Evolutionary conservation across 441 rosid species (phyloP).

Genomic region (Pelargonium citronellum): DNA sequence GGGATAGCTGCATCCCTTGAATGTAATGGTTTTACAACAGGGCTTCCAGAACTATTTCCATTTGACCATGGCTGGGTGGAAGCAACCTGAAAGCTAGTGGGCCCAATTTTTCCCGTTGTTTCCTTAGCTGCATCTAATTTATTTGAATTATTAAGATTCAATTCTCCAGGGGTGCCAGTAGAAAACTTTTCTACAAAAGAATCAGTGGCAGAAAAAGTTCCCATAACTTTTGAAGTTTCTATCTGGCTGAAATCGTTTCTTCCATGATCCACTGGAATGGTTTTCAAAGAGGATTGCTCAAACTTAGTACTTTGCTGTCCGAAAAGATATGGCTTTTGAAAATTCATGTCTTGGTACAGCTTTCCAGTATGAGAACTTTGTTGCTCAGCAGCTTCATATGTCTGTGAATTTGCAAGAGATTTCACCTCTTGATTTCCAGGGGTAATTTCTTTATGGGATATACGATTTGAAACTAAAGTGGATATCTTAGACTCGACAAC

Average conservation of each 20-base stretch:
- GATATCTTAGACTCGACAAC: slow-evolving; percentile 28
- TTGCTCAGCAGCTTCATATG: slow-evolving; percentile 31
- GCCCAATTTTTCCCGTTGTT: slow-evolving; percentile 27
- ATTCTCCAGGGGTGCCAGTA: slow-evolving; percentile 26
- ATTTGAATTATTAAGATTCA: slow-evolving; percentile 27
- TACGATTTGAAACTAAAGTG: slow-evolving; percentile 22
- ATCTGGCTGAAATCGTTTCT: slow-evolving; percentile 21
- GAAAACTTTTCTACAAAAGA: slow-evolving; percentile 33
- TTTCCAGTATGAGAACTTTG: slow-evolving; percentile 29
- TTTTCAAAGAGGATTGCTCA: slow-evolving; percentile 35
- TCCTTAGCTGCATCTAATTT: slow-evolving; percentile 33
- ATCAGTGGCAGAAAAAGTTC: slow-evolving; percentile 28
- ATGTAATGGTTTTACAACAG: slow-evolving; percentile 40
- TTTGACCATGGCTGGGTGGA: slow-evolving; percentile 42
- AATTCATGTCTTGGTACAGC: slow-evolving; percentile 28
- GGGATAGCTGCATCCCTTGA: slow-evolving; percentile 30
- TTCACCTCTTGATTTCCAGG: slow-evolving; percentile 25
- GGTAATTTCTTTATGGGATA: slow-evolving; percentile 17
- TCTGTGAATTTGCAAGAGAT: slow-evolving; percentile 27
- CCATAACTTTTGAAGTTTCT: slow-evolving; percentile 35
- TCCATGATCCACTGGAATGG: slow-evolving; percentile 24
- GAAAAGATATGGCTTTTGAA: slow-evolving; percentile 29
- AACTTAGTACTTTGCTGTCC: slow-evolving; percentile 34
- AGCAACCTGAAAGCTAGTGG: slow-evolving; percentile 31
- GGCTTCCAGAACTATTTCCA: slow-evolving; percentile 32